A percentile compares a stretch with the other conserved stretches of the same genome.
Evolutionary conservation across 768 basidiomycete genomes (phyloP).

Genomic region (Amanita phalloides): DNA sequence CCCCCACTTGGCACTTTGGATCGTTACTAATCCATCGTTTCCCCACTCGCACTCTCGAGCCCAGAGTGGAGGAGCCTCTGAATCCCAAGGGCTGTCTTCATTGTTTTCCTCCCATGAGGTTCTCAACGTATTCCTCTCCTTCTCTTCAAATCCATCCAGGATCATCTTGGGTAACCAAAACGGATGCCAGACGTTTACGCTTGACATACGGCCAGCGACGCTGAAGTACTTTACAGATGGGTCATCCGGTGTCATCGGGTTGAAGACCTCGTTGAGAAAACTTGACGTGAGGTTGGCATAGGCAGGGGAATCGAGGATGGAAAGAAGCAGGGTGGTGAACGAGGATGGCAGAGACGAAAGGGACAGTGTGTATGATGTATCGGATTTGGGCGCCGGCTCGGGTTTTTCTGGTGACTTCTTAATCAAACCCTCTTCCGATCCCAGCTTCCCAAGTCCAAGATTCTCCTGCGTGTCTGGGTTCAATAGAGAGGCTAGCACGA

Average conservation of each 20-base stretch:
- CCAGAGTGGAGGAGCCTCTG: slow-evolving; percentile 28
- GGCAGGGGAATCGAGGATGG: slow-evolving; percentile 90
- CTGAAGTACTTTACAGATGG: slow-evolving; percentile 86
- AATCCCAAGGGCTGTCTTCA: slow-evolving; percentile 3
- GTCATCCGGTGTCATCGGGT: slow-evolving; percentile 70
- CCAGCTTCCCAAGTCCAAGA: slow-evolving; percentile 77
- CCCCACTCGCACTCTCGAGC: slow-evolving; percentile 54
- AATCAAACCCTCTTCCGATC: slow-evolving; percentile 9
- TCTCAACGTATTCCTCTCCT: slow-evolving; percentile 34
- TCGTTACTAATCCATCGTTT: slow-evolving; percentile 86
- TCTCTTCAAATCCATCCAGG: slow-evolving; percentile 73
- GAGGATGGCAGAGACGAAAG: slow-evolving; percentile 66
- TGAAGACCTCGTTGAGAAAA: slow-evolving; percentile 75
- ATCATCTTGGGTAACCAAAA: slow-evolving; percentile 96
- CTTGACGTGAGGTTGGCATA: slow-evolving; percentile 87
- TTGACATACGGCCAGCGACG: slow-evolving; percentile 67
- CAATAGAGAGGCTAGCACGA: not conserved
- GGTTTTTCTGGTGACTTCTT: not conserved
- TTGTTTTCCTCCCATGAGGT: slow-evolving; percentile 24
- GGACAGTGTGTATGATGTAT: slow-evolving; percentile 30
- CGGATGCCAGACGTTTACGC: slow-evolving; percentile 78
- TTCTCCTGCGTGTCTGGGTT: slow-evolving; percentile 46
- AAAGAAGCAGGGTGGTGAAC: slow-evolving; percentile 79
- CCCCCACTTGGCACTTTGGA: slow-evolving; percentile 94
- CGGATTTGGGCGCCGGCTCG: slow-evolving; percentile 9